A percentile compares a stretch with the other conserved stretches of the same genome.
phyloP scores from a whole-genome alignment of 1,284 basidiomycete genomes.

The Naganishia albida region DNA sequence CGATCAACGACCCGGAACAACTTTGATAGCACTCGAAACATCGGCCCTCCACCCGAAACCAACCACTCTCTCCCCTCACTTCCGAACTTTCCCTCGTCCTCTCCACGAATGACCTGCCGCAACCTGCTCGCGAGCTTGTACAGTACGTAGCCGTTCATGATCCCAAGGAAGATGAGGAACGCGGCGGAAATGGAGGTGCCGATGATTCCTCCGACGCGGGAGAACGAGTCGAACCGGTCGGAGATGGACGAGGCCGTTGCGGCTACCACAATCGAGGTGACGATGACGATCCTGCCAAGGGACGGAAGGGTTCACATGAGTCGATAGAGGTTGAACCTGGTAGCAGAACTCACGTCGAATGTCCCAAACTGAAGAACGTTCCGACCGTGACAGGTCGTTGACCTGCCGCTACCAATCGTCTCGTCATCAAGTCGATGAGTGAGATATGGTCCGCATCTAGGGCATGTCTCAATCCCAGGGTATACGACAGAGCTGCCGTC shows the following conservation, averaged over 20 bases:
- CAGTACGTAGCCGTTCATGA: constrained; percentile 30
- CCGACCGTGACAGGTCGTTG: constrained; percentile 33
- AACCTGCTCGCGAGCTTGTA: constrained; percentile 22
- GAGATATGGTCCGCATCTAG: constrained; percentile 33
- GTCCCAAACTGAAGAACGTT: constrained; percentile 33
- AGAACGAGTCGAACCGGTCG: constrained; percentile 25
- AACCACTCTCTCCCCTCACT: constrained; percentile 26
- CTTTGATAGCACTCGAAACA: constrained; percentile 28
- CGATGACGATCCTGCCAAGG: constrained; percentile 25
- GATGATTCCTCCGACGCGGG: constrained; percentile 31
- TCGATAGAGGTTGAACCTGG: neutral
- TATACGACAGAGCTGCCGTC: constrained; percentile 30
- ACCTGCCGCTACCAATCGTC: constrained; percentile 28
- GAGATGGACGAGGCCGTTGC: constrained; percentile 28
- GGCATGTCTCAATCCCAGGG: constrained; percentile 30
- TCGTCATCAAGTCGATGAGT: constrained; percentile 31
- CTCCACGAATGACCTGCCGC: constrained; percentile 15
- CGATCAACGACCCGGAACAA: constrained; percentile 28
- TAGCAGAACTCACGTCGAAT: constrained; percentile 29
- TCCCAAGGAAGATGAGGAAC: constrained; percentile 30
- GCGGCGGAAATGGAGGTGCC: constrained; percentile 28
- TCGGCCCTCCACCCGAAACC: constrained; percentile 26
- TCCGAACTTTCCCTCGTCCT: constrained; percentile 23
- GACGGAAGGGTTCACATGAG: neutral
- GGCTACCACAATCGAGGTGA: constrained; percentile 30